Conservation (phyloP, 352 stramenopile genomes). For the Aphanomyces astaci region DNA sequence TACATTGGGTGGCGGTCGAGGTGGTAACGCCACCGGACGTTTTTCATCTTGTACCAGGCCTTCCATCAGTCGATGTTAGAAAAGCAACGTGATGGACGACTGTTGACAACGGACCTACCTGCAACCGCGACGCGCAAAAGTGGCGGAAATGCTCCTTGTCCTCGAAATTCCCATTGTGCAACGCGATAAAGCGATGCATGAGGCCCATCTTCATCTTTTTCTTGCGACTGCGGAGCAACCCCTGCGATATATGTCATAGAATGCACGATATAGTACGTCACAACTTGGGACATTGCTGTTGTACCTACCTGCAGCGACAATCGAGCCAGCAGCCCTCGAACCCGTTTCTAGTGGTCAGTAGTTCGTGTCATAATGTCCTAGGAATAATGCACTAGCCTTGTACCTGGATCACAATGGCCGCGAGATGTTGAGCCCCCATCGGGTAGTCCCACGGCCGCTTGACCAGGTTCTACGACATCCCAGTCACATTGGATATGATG, state of each 20-base stretch:
- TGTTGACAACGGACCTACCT: conserved; percentile 23
- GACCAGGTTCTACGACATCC: conserved; percentile 59
- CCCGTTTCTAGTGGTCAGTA: conserved; percentile 34
- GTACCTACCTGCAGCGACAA: conserved; percentile 19
- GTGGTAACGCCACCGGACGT: conserved; percentile 35
- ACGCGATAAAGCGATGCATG: conserved; percentile 67
- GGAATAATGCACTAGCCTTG: not conserved
- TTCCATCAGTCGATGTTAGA: not conserved
- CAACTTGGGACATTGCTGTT: no score
- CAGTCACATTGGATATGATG: no score
- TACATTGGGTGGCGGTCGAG: conserved; percentile 63
- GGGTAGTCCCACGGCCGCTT: conserved; percentile 62
- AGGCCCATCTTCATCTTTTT: conserved; percentile 30
- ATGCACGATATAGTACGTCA: no score
- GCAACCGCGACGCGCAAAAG: conserved; percentile 51
- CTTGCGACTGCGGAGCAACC: not conserved
- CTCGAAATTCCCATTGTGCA: conserved; percentile 36
- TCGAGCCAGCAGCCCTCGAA: conserved; percentile 55
- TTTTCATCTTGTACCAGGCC: conserved; percentile 60
- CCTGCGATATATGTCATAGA: not conserved
- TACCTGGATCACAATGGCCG: conserved; percentile 65
- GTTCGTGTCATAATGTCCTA: not conserved
- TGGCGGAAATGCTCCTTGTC: conserved; percentile 49
- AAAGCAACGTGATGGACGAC: no score
- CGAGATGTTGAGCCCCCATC: conserved; percentile 74